phyloP scores from a whole-genome alignment of 208 protist species.

The Leishmania mexicana region DNA sequence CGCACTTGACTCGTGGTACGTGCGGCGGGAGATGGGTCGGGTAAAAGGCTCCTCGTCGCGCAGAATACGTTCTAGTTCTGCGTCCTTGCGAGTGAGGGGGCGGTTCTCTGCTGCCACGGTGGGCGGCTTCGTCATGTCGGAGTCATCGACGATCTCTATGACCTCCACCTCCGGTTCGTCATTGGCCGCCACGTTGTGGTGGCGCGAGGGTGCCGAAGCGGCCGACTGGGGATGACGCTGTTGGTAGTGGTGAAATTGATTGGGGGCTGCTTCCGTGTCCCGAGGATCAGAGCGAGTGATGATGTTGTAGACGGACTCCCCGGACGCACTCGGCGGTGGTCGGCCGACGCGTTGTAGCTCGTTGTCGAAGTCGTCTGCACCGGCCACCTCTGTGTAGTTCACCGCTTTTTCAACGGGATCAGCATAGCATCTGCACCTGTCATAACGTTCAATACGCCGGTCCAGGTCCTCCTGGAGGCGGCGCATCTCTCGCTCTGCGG shows the following conservation, averaged over 20 bases:
- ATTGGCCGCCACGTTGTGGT: background rate
- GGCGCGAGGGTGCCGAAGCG: background rate
- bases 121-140: background rate
- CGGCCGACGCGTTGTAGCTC: background rate
- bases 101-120: constrained; percentile 1
- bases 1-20: constrained; percentile 54
- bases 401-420: constrained; percentile 8
- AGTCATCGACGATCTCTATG: constrained; percentile 41
- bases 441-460: constrained; percentile 24
- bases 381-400: background rate
- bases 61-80: constrained; percentile 54
- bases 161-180: constrained; percentile 59
- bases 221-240: background rate
- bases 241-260: background rate
- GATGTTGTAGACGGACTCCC: constrained; percentile 57
- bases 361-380: background rate
- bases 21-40: constrained; percentile 51
- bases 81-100: constrained; percentile 41
- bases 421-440: constrained; percentile 5
- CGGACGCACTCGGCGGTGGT: constrained; percentile 23
- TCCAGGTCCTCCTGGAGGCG: constrained; percentile 30
- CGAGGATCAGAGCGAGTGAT: constrained; percentile 4
- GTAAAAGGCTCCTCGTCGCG: constrained; percentile 67
- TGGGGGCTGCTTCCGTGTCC: background rate
- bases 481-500: constrained; percentile 16